A percentile compares a stretch with the other conserved stretches of the same genome.
phyloP scores from a whole-genome alignment of 371 early-diverging fungal species.

The Mortierella sp. region DNA sequence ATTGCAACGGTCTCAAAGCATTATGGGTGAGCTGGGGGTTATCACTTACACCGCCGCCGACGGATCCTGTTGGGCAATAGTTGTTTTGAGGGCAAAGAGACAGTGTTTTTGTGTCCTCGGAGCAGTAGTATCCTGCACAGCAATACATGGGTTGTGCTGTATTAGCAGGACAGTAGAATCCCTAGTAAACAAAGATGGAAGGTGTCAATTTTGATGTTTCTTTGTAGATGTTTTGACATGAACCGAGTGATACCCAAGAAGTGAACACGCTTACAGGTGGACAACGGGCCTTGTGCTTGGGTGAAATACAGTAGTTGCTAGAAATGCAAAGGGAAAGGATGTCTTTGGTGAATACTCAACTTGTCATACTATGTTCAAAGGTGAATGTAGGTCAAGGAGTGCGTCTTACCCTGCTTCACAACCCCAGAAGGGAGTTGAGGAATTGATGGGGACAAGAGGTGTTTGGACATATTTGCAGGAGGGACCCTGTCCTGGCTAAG shows the following conservation, averaged over 20 bases:
- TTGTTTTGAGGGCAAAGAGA: slow-evolving; percentile 58
- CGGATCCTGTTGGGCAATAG: slow-evolving; percentile 55
- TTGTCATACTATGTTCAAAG: too few species aligned
- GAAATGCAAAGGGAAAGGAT: not conserved
- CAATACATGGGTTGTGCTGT: slow-evolving; percentile 65
- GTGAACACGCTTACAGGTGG: slow-evolving; percentile 20
- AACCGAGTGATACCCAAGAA: not conserved
- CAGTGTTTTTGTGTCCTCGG: slow-evolving; percentile 49
- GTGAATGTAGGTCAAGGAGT: too few species aligned
- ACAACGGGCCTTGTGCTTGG: slow-evolving; percentile 37
- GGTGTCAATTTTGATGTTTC: not conserved
- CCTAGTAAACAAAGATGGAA: slow-evolving; percentile 18
- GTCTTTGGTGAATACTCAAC: not conserved
- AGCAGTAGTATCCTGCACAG: slow-evolving; percentile 64
- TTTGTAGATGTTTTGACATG: not conserved
- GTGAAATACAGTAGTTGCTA: slow-evolving; percentile 46
- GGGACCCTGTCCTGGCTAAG: slow-evolving; percentile 41
- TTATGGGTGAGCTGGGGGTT: too few species aligned
- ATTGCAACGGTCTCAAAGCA: too few species aligned
- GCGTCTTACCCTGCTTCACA: slow-evolving; percentile 52
- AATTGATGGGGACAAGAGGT: slow-evolving; percentile 22
- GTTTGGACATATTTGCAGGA: slow-evolving; percentile 51
- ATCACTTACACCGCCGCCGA: slow-evolving; percentile 40
- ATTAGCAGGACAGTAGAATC: slow-evolving; percentile 62
- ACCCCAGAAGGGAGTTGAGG: slow-evolving; percentile 36